Base-by-base conservation (phyloP, 306 rosid genomes). In the Malus sieversii region DNA sequence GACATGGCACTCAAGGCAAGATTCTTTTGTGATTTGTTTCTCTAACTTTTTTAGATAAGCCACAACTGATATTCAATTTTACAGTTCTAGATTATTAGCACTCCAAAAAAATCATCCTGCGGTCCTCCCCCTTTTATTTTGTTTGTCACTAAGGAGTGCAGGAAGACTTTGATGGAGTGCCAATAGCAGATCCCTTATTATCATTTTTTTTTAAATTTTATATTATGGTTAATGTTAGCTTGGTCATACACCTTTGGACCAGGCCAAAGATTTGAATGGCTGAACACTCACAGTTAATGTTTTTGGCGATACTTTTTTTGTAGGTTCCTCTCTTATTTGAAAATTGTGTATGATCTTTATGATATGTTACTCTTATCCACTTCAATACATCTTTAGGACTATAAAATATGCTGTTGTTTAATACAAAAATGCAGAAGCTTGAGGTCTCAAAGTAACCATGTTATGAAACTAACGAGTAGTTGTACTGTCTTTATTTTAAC, bases 1-100 rank as follows among this genome's bases (percentile, higher is more conserved):
- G 99, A 96, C 87, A 96, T 92, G 99, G 93, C 99, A 73, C 92
- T 96, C 59, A 96, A 96, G 96, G 99, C 73, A 83, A 70, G 82
- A 58, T 67, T 69, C 65, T 75, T 52, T 52, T 33, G 66, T 64
- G 57, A 29, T 69, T 75, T 69, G 33, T 65, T 63, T 84, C 19
- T 51, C 57, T n/a, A 70, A 8, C 71, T 68, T 61, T 33, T 76
- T 69, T 44, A 57, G 44, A 66, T 57, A 30, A 19, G 63, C 30
- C 20, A 32, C 42, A 29, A 19, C 30, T 33, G 48, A n/a, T 73
- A 32, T 3, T 30, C 16, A 55, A 66, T 70, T 79, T 25, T 29
- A 3, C 12, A 29, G 66, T 67, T 22, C 64, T 12, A 32, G 60
- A 30, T 18, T 40, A 53, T 4, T 16, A 38, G 1, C 22, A 46